Evolutionary conservation across 139 green algal species (phyloP), one percentile per base, ranked within the genome.

Genomic region (Gonium pectorale): DNA sequence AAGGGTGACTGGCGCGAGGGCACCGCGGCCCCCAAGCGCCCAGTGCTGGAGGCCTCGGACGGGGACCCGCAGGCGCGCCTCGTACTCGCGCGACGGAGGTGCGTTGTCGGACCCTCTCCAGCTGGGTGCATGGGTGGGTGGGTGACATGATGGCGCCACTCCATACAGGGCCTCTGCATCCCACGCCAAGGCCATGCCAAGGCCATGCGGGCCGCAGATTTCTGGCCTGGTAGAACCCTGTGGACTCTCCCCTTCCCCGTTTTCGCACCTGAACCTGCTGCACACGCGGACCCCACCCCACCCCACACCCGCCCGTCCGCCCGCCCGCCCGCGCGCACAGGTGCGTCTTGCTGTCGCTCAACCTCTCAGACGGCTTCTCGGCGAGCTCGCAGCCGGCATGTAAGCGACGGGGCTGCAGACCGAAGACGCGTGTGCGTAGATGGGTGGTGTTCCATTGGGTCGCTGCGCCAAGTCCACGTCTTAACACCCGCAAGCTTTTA

Each of bases 1-100:
- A 56, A 75, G 63, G 78, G 78, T 9, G 78, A 84, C 78, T 84
- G 78, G 78, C 78, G 78, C 6, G 46, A 75, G 11, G 75, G 52
- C 22, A n/a, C 21, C 21, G 24, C n/a, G 31, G 49, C 46, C 35
- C 72, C 52, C 35, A 77, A 31, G 35, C 43, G 67, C 22, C 19
- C 40, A 21, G 33, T 22, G 24, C 67, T 59, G 5, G 68, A 77
- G 68, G 43, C 43, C 7, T 17, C 41, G 29, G 37, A 77, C 4
- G 68, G 43, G 1, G 43, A 77, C 29, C 7, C 43, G 22, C 43
- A n/a, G 43, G 68, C 44, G 43, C 68, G 43, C 0, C 29, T 77
- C 26, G 29, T 29, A 43, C 43, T 77, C 1, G 44, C 44, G 6
- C 19, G 68, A 7, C 38, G 67, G 17, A 52, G 67, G 67, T 74